A percentile compares a stretch with the other conserved stretches of the same genome.
Conservation (phyloP, 495 filamentous ascomycete species). For the Trichoderma asperelloides region DNA sequence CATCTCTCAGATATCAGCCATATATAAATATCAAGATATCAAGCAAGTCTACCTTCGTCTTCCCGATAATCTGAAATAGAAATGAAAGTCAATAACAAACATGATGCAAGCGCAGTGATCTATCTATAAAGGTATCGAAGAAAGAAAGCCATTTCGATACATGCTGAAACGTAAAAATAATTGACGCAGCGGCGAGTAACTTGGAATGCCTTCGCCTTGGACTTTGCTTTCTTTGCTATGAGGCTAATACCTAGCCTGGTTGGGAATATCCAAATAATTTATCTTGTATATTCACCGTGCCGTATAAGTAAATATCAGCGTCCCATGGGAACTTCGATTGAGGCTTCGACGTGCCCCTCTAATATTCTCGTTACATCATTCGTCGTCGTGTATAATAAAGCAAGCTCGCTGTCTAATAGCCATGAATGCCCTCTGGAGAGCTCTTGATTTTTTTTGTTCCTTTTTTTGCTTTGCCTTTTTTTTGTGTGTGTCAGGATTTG, state of each 20-base stretch:
- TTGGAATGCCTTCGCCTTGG: background rate
- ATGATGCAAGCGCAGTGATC: background rate
- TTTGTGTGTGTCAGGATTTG: background rate
- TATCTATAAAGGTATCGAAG: slow-evolving; percentile 7
- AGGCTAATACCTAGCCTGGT: background rate
- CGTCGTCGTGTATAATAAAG: background rate
- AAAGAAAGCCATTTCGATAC: background rate
- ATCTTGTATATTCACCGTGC: background rate
- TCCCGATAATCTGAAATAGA: background rate
- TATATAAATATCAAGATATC: background rate
- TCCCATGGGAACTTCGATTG: background rate
- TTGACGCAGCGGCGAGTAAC: background rate
- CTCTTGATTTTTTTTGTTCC: background rate
- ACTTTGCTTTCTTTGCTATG: too few relatives aligned
- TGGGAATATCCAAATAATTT: background rate
- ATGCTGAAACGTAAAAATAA: background rate
- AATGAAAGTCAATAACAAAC: background rate
- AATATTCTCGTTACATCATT: background rate
- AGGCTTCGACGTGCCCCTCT: background rate
- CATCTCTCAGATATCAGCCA: background rate
- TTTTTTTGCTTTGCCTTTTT: background rate
- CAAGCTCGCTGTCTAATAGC: background rate
- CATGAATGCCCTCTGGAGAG: background rate
- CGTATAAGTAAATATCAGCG: background rate
- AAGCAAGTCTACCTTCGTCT: background rate